phyloP scores from a whole-genome alignment of 441 rosid species.

The Melastoma candidum region DNA sequence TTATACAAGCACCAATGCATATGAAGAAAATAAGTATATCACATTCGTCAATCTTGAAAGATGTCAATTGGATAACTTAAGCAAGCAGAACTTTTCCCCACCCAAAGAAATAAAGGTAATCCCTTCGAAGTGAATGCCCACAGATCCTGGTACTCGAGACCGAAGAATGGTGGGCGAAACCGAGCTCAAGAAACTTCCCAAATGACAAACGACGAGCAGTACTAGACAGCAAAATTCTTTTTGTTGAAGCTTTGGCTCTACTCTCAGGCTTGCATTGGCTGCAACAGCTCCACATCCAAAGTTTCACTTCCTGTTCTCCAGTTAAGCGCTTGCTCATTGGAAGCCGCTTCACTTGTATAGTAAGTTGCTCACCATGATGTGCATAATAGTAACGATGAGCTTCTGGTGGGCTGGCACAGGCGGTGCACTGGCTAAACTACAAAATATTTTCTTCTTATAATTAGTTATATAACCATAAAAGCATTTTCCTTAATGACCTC shows the following conservation, averaged over 20 bases:
- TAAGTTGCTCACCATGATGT: conserved; percentile 71
- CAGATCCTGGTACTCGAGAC: conserved; percentile 45
- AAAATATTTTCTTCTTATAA: conserved; percentile 4
- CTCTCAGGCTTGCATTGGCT: conserved; percentile 57
- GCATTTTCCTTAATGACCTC: too few relatives aligned
- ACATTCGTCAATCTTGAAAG: too few relatives aligned
- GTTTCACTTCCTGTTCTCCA: conserved; percentile 68
- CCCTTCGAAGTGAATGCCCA: conserved; percentile 70
- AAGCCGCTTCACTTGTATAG: conserved; percentile 58
- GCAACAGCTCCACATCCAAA: conserved; percentile 99
- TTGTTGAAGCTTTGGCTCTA: conserved; percentile 47
- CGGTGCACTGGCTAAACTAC: conserved; percentile 58
- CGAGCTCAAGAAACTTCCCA: conserved; percentile 93
- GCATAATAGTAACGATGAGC: conserved; percentile 81
- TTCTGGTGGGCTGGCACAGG: conserved; percentile 69
- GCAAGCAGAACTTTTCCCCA: conserved; percentile 22
- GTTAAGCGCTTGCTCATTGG: conserved; percentile 34
- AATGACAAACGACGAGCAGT: conserved; percentile 77
- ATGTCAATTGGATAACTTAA: too few relatives aligned
- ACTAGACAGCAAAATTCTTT: conserved; percentile 69
- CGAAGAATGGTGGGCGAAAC: conserved; percentile 49
- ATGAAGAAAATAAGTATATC: too few relatives aligned
- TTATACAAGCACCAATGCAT: too few relatives aligned
- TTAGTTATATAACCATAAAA: not conserved
- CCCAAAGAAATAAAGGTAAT: conserved; percentile 94